Evolutionary conservation across 257 asterid genomes (phyloP), one percentile per base, ranked within the genome.

Genomic region (Plantago major): DNA sequence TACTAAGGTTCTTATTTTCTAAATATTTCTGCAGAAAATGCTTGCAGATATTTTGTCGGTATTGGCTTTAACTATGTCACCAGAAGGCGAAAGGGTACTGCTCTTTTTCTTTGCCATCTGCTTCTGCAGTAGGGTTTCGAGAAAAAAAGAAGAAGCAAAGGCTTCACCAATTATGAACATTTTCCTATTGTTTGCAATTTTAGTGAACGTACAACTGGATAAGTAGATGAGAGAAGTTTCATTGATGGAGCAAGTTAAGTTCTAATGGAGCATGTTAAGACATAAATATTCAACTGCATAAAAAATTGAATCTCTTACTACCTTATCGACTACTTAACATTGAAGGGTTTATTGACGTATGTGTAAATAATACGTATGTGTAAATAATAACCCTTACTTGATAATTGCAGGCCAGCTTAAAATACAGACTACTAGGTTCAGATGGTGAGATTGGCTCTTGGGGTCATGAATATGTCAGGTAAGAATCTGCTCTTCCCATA

Each of bases 381-480:
- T 46, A 37, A 40, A 38, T 46, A 51, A 57, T 26, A 50, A 65
- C 33, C 65, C 49, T 46, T 50, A 66, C 46, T 58, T 58, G 45
- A 63, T 65, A 46, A 43, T 76, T 79, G 57, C 89, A 90, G 97
- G 99, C 87, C 74, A 93, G 99, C 87, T 80, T 93, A 75, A 87
- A 87, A 72, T 93, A 85, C 79, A 85, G 99, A 70, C 75, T 93
- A 42, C 69, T 83, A 64, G 99, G 99, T 64, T 82, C 97, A 42
- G 92, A 82, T 14, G 94, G 91, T 67, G 96, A 87, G 60, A 84
- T 90, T 74, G 97, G 97, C 65, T 93, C 96, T 10, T 89, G 97
- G 99, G 99, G 99, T 65, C 97, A 90, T 69, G 99, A 93, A 71
- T 93, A 93, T 75, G 96, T 87, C 59, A 80, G 99, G 99, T 92